Conservation (phyloP, 306 rosid genomes). For the Fagus crenata region DNA sequence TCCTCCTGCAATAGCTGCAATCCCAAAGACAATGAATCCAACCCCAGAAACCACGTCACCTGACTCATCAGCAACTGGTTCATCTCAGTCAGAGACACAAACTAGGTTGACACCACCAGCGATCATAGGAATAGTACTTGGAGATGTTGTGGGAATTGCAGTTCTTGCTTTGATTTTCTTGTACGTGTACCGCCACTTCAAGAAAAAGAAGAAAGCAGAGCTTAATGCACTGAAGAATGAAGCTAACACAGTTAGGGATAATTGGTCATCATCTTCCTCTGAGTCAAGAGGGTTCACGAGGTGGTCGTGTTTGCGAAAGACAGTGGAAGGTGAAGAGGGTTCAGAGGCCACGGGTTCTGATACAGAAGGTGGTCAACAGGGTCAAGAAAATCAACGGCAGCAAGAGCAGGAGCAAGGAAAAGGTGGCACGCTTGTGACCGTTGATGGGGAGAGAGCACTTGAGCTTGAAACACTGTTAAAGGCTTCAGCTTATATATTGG, state of each 20-base stretch:
- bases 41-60: conserved; percentile 21
- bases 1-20: conserved; percentile 89
- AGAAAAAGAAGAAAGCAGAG: conserved; percentile 46
- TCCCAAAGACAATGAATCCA: conserved; percentile 58
- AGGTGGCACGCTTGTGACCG: conserved; percentile 67
- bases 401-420: conserved; percentile 36
- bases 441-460: conserved; percentile 77
- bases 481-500: conserved; percentile 86
- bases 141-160: conserved; percentile 56
- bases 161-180: conserved; percentile 51
- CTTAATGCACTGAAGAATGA: conserved; percentile 35
- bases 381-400: conserved; percentile 32
- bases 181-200: conserved; percentile 45
- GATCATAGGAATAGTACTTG: conserved; percentile 66
- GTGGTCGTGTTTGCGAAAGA: conserved; percentile 82
- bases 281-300: conserved; percentile 67
- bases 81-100: conserved; percentile 16
- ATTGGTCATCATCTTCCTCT: conserved; percentile 50
- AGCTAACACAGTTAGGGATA: conserved; percentile 31
- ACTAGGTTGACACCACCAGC: conserved; percentile 51
- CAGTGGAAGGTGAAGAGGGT: conserved; percentile 45
- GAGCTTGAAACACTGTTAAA: conserved; percentile 77
- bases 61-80: conserved; percentile 9
- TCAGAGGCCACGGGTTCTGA: conserved; percentile 43
- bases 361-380: conserved; percentile 29